These are phyloP conservation scores for Fusarium duplospermum DNA, from an alignment of 2,329 filamentous ascomycete species.

Conservation along the genomic window DNA sequence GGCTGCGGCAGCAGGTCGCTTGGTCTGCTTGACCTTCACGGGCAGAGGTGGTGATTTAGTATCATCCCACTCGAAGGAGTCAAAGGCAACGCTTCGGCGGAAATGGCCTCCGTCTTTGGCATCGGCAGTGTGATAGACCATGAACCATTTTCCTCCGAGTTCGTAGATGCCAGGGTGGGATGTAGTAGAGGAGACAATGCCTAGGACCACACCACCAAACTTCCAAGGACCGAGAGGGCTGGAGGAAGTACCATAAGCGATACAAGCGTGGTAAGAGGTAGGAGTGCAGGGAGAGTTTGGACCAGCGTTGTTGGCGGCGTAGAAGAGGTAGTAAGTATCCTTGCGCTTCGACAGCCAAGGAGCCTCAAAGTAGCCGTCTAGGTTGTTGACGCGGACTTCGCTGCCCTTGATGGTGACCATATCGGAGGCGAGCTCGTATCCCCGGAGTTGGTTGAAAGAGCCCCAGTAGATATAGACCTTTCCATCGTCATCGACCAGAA, in stretches of 20 bases:
- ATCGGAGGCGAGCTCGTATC: constrained; percentile 49
- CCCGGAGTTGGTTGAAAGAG: constrained; percentile 50
- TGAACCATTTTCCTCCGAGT: constrained; percentile 45
- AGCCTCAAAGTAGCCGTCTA: constrained; percentile 53
- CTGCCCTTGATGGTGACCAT: constrained; percentile 50
- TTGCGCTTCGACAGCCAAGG: constrained; percentile 53
- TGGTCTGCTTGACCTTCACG: constrained; percentile 46
- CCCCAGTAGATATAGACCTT: constrained; percentile 54
- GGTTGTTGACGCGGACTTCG: constrained; percentile 36
- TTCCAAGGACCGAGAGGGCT: constrained; percentile 52
- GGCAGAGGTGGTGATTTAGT: constrained; percentile 42
- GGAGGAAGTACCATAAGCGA: constrained; percentile 51
- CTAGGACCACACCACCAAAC: constrained; percentile 49
- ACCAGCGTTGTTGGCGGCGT: constrained; percentile 53
- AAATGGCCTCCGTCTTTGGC: constrained; percentile 50
- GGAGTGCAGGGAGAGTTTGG: constrained; percentile 51
- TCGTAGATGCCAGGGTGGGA: constrained; percentile 51
- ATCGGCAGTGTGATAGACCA: constrained; percentile 53
- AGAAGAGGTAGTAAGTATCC: constrained; percentile 53
- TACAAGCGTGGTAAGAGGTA: constrained; percentile 53
- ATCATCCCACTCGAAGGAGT: constrained; percentile 49
- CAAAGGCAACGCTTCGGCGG: constrained; percentile 51
- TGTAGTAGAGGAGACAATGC: constrained; percentile 52
- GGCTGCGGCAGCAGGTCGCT: constrained; percentile 31
- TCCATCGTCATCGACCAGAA: constrained; percentile 51